Conservation (phyloP, 352 stramenopile species). For the Pythium phragmiticola region DNA sequence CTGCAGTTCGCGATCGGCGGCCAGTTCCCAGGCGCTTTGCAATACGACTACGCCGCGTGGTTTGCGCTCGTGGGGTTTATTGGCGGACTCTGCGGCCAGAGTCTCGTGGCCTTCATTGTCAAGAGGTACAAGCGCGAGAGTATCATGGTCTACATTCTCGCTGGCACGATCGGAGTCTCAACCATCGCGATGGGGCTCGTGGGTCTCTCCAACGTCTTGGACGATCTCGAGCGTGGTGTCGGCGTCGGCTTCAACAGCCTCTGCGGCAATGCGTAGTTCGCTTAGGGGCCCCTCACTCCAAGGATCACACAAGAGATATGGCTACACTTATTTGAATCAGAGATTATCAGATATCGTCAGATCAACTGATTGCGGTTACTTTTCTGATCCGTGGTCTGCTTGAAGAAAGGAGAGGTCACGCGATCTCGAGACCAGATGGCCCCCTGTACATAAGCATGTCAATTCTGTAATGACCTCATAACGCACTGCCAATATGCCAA, state of each 20-base stretch:
- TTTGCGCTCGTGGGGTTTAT: conserved; percentile 91
- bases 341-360: conserved; percentile 11
- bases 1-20: conserved; percentile 82
- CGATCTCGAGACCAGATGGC: conserved; percentile 1
- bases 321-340: conserved; percentile 3
- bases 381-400: conserved; percentile 10
- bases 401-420: conserved; percentile 1
- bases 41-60: conserved; percentile 91
- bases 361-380: background rate
- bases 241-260: conserved; percentile 69
- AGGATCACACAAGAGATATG: background rate
- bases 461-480: background rate
- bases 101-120: conserved; percentile 86
- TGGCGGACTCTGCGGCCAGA: conserved; percentile 68
- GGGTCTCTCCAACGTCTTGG: conserved; percentile 49
- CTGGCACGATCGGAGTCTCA: conserved; percentile 68
- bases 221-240: conserved; percentile 56
- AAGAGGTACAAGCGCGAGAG: conserved; percentile 87
- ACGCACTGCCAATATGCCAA: background rate
- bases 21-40: conserved; percentile 67
- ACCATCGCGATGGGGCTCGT: conserved; percentile 70
- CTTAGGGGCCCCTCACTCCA: background rate
- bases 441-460: background rate
- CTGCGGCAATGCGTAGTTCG: conserved; percentile 47
- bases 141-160: conserved; percentile 77